A percentile compares a stretch with the other conserved stretches of the same genome.
phyloP scores from a whole-genome alignment of 192 early-diverging fungal genomes.

The Entophlyctis luteolus region DNA sequence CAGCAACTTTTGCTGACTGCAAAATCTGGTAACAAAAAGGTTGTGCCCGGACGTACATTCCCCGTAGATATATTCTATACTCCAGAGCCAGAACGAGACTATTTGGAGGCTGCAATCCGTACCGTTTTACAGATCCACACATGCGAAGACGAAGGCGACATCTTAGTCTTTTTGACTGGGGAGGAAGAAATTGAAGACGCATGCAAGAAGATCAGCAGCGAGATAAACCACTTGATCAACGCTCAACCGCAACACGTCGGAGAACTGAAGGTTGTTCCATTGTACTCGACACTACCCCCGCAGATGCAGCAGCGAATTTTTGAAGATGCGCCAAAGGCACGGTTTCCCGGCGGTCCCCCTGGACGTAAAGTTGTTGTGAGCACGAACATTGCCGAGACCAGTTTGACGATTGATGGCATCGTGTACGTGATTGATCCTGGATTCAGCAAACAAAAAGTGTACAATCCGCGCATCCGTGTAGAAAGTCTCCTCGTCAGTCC shows the following conservation, averaged over 20 bases:
- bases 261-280: conserved; percentile 78
- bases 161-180: conserved; percentile 95
- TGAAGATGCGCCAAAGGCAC: conserved; percentile 79
- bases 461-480: conserved; percentile 94
- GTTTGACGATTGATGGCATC: conserved; percentile 97
- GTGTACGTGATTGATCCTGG: conserved; percentile 98
- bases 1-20: neutral
- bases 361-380: conserved; percentile 97
- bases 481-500: conserved; percentile 93
- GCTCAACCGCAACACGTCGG: conserved; percentile 63
- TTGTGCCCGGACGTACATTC: conserved; percentile 94
- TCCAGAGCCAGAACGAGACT: conserved; percentile 94
- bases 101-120: conserved; percentile 92
- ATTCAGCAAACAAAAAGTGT: conserved; percentile 99
- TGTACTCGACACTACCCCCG: conserved; percentile 92
- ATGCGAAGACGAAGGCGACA: conserved; percentile 90
- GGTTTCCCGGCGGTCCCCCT: conserved; percentile 69
- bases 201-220: conserved; percentile 74
- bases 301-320: conserved; percentile 91
- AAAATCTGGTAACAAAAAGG: conserved; percentile 14
- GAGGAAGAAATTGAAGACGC: conserved; percentile 99
- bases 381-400: conserved; percentile 98
- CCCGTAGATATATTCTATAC: conserved; percentile 98
- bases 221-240: conserved; percentile 55
- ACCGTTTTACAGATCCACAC: conserved; percentile 94